Evolutionary conservation across 306 rosid species (phyloP).

Genomic region (Pyrus pyrifolia): DNA sequence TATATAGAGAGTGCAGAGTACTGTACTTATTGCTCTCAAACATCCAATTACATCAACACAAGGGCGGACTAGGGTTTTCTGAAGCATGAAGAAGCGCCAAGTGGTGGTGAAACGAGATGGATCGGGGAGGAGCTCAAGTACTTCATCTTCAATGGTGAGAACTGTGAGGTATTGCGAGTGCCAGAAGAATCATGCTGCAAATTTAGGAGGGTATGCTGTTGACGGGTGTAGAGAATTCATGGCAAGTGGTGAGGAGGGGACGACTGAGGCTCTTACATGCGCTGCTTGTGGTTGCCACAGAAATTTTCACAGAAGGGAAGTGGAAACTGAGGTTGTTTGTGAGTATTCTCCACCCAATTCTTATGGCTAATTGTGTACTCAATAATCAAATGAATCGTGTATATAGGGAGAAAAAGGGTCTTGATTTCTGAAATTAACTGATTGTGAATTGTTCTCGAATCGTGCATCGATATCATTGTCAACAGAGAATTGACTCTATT

Average conservation of each 20-base stretch:
- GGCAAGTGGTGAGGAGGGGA: slow-evolving; percentile 57
- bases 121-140: slow-evolving; percentile 25
- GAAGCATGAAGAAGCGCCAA: slow-evolving; percentile 67
- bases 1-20: not conserved
- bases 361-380: not conserved
- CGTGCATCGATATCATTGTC: not conserved
- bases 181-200: slow-evolving; percentile 89
- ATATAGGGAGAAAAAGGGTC: slow-evolving; percentile 2
- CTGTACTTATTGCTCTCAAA: not conserved
- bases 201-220: slow-evolving; percentile 80
- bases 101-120: slow-evolving; percentile 55
- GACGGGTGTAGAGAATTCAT: slow-evolving; percentile 90
- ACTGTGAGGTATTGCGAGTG: slow-evolving; percentile 75
- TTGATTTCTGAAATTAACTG: slow-evolving; percentile 1
- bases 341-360: slow-evolving; percentile 76
- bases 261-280: slow-evolving; percentile 52
- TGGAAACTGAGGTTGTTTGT: slow-evolving; percentile 85
- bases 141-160: slow-evolving; percentile 47
- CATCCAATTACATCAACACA: not conserved
- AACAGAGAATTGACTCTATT: no score
- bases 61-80: not conserved
- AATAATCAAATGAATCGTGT: not conserved
- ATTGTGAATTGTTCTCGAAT: not conserved
- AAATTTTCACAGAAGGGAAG: slow-evolving; percentile 66
- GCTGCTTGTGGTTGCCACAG: slow-evolving; percentile 95